phyloP scores from a whole-genome alignment of 2,329 filamentous ascomycete species.

The Colletotrichum spaethianum region DNA sequence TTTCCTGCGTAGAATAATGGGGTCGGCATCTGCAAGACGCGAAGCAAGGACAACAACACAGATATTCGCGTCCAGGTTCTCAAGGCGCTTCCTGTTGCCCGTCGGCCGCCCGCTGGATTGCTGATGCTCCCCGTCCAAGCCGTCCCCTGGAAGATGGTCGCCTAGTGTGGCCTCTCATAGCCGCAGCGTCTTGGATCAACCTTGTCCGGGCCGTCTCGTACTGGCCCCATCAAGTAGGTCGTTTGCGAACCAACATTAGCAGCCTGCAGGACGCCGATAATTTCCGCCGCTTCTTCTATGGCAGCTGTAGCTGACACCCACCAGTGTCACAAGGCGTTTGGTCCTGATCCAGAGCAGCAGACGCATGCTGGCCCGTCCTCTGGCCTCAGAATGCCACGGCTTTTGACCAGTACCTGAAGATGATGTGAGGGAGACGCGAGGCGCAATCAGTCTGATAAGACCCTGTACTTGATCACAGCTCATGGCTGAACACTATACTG shows the following conservation, averaged over 20 bases:
- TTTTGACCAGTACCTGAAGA: not conserved
- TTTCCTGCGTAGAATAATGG: constrained; percentile 28
- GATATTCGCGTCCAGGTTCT: not conserved
- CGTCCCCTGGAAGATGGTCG: constrained; percentile 16
- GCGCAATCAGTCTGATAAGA: constrained; percentile 2
- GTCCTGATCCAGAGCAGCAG: constrained; percentile 17
- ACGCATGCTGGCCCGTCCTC: constrained; percentile 9
- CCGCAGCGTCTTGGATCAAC: constrained; percentile 33
- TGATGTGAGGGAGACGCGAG: constrained; percentile 20
- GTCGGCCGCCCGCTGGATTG: constrained; percentile 6
- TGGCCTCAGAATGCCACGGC: not conserved
- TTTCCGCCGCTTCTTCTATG: constrained; percentile 13
- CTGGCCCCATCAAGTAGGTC: constrained; percentile 5
- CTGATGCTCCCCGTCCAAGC: constrained; percentile 10
- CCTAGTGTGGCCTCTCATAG: constrained; percentile 26
- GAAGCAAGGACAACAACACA: constrained; percentile 8
- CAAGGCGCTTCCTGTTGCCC: constrained; percentile 8
- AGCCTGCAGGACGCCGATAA: constrained; percentile 15
- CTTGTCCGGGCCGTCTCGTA: constrained; percentile 24
- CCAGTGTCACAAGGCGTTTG: constrained; percentile 11
- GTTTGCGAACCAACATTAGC: constrained; percentile 1
- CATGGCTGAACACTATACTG: constrained; percentile 9
- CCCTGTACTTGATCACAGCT: not conserved
- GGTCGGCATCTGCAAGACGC: constrained; percentile 30
- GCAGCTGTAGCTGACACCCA: constrained; percentile 8